Conservation (phyloP, 257 asterid genomes). For the Ehretia macrophylla region DNA sequence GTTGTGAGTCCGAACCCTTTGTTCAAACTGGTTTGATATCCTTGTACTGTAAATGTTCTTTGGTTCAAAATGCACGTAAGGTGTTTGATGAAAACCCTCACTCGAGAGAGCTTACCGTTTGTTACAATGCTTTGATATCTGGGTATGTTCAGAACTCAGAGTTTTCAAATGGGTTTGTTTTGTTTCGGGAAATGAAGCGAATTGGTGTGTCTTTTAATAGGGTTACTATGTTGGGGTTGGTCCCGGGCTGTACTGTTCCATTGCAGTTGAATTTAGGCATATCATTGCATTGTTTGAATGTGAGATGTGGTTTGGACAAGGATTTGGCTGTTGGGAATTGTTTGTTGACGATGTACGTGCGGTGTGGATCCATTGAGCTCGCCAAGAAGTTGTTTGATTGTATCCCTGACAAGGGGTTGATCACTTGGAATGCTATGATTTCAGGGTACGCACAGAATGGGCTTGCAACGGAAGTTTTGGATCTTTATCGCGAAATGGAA, state of each 20-base stretch:
- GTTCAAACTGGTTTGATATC: conserved; percentile 68
- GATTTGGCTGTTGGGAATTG: conserved; percentile 65
- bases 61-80: conserved; percentile 32
- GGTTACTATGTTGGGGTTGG: conserved; percentile 72
- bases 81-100: conserved; percentile 79
- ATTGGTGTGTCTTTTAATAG: conserved; percentile 31
- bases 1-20: conserved; percentile 72
- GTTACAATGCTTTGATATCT: conserved; percentile 78
- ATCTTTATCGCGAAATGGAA: conserved; percentile 67
- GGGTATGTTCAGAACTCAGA: conserved; percentile 45
- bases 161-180: conserved; percentile 34
- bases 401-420: conserved; percentile 47
- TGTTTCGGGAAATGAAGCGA: conserved; percentile 57
- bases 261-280: conserved; percentile 47
- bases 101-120: conserved; percentile 42
- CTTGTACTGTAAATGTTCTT: conserved; percentile 43
- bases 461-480: conserved; percentile 52
- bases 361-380: conserved; percentile 47
- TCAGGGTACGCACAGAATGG: conserved; percentile 89
- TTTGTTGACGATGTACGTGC: conserved; percentile 74
- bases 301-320: conserved; percentile 40
- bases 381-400: conserved; percentile 60
- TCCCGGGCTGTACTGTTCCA: conserved; percentile 54
- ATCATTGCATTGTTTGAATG: conserved; percentile 54
- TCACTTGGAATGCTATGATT: conserved; percentile 95